Conservation (phyloP, 169 alveolate genomes). For the Plasmodium cynomolgi region DNA sequence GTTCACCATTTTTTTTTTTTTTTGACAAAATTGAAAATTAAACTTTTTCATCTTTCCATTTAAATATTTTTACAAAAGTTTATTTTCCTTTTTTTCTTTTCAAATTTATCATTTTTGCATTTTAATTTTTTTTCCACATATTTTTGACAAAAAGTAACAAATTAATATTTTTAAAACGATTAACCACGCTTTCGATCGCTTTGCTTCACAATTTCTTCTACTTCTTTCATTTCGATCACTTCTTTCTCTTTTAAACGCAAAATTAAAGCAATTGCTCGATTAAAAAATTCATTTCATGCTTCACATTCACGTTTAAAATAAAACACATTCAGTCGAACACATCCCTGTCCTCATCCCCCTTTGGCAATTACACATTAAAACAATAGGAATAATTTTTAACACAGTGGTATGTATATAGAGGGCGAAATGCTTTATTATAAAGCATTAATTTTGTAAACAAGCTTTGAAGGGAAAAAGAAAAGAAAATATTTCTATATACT, state of each 20-base stretch:
- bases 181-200: neutral
- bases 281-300: neutral
- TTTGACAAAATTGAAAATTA: neutral
- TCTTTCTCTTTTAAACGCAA: neutral
- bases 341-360: neutral
- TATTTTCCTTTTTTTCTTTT: neutral
- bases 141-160: neutral
- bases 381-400: neutral
- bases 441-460: neutral
- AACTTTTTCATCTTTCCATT: slow-evolving; percentile 2
- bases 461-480: neutral
- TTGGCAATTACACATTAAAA: slow-evolving; percentile 5
- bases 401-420: neutral
- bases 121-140: neutral
- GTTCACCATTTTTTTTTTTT: slow-evolving; percentile 2
- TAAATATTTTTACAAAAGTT: neutral
- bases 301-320: neutral
- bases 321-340: neutral
- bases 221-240: neutral
- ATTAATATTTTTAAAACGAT: neutral
- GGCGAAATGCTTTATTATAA: neutral
- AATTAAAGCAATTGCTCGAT: neutral
- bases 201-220: neutral
- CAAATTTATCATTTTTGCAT: neutral
- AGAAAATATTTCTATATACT: neutral